Evolutionary conservation across 2,329 filamentous ascomycete species (phyloP), one percentile per base, ranked within the genome.

Genomic region (Karstenula rhodostoma): DNA sequence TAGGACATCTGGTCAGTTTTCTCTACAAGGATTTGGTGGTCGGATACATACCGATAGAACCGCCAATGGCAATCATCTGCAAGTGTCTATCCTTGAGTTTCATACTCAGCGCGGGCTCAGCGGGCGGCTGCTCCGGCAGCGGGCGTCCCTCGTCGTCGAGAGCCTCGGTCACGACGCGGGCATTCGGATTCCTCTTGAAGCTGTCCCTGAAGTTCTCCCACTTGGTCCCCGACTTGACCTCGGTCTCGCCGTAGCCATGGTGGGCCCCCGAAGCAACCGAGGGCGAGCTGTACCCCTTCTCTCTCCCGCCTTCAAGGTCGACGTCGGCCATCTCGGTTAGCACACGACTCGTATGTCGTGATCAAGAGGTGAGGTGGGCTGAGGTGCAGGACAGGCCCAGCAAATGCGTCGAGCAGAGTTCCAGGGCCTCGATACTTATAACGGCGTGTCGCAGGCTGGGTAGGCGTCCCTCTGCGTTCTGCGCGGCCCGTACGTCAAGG

Each of bases 11-110:
- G 4, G 15, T 59, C 29, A 59, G 44, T 13, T 23, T 17, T 44
- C 10, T 40, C 10, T 19, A 44, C 43, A 22, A 22, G 15, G 13
- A 12, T 40, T 19, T 13, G 17, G 1, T 15, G 12, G n/a, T n/a
- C 13, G 25, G 15, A 22, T 13, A 33, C 78, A 57, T 81, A 87
- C 91, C 91, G 43, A 95, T 94, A 9, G 90, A 93, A 27, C 92
- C 92, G 63, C 92, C 92, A 69, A 95, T 94, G 6, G 92, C 92
- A 83, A 96, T 95, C 92, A 95, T 95, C 81, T 95, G 92, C 68
- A 95, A 74, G 81, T 95, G 92, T 42, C 92, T 84, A 29, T 89
- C 88, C 79, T 94, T 94, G 67, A 95, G 80, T 76, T 88, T 63
- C 66, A 69, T 69, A 12, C 62, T 62, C 49, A 72, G 50, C 22